Base-by-base conservation (phyloP, 345 rosid species). In the Corchorus olitorius region DNA sequence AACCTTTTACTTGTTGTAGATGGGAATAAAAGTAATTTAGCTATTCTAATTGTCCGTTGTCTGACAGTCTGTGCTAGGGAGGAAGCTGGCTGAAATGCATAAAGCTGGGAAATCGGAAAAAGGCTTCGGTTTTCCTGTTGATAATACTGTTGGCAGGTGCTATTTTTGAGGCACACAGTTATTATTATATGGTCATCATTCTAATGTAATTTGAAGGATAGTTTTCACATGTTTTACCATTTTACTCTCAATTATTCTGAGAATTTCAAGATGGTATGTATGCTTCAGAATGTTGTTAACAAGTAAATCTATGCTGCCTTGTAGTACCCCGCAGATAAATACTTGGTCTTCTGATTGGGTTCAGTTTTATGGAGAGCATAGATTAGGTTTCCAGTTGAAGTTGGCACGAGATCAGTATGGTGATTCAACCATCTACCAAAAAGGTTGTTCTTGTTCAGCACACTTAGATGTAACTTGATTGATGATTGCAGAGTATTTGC, bases 51-150 rank as follows among this genome's bases (percentile, higher is more conserved):
- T 52, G 39, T 63, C 77, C 65, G 55, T 78, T 61, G 74, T 77
- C 84, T 73, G n/a, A 72, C 81, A 95, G 99, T 77, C 91, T 75
- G 90, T 76, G 17, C 79, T 95, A 72, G 98, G 99, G 63, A 90
- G 86, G 90, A 89, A 90, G 83, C 93, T 93, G 62, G 99, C 92
- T 76, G 96, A 92, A 86, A 95, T 93, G 99, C 99, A 93, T 86
- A 90, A 86, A 84, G 94, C 92, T 14, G 94, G 94, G 49, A 93
- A 87, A 82, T 88, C 98, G 9, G 81, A 81, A 3, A 92, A 90
- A 71, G 98, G 99, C 65, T 95, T 90, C 63, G 98, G 99, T 27
- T 95, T 95, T 77, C 90, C 91, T 59, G 96, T 93, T 46, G 90
- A 93, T 55, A 95, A 95, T 84, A 95, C 98, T 58, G 85, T 95